Evolutionary conservation across 352 stramenopile species (phyloP), one percentile per base, ranked within the genome.

Genomic region (Pythium scleroteichum): DNA sequence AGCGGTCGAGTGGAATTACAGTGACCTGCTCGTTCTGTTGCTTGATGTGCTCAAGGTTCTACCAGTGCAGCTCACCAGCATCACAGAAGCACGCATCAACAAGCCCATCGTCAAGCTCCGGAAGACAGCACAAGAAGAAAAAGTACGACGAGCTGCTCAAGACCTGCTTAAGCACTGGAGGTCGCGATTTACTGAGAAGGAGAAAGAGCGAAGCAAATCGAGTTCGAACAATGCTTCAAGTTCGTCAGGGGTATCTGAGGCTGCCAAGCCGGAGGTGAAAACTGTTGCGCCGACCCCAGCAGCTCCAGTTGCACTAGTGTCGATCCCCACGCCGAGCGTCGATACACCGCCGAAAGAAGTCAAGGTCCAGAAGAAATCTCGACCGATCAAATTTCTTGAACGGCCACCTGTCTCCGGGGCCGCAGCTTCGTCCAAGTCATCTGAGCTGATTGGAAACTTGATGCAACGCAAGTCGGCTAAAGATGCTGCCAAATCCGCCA

Each of bases 1-100:
- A 44, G 83, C 83, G 16, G 80, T 93, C 4, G 72, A 87, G 20
- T 93, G 82, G 80, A 82, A 85, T 62, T 85, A 95, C 66, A 88
- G 73, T 26, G 82, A 92, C 46, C 71, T 95, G 47, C 70, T 95
- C 40, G 79, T 92, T 49, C 65, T 93, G 49, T 69, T 95, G 45
- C 76, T 95, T 65, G 78, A 88, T 66, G 84, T 92, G 56, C 66
- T 95, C 47, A 88, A 93, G 68, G 76, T 75, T 26, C 66, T 95
- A 63, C 83, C 85, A 45, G 73, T 95, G 53, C 79, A 91, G 74
- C 82, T 95, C 68, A 78, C 72, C 69, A 92, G 83, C 73, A 95
- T 95, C 71, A 95, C 85, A 45, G 83, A 93, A 69, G 85, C 85
- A 60, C 74, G 75, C 52, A 95, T 95, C 65, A 95, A 95, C 76